Evolutionary conservation across 108 stramenopile species (phyloP), one percentile per base, ranked within the genome.

Genomic region (Cyclotella distinguenda): DNA sequence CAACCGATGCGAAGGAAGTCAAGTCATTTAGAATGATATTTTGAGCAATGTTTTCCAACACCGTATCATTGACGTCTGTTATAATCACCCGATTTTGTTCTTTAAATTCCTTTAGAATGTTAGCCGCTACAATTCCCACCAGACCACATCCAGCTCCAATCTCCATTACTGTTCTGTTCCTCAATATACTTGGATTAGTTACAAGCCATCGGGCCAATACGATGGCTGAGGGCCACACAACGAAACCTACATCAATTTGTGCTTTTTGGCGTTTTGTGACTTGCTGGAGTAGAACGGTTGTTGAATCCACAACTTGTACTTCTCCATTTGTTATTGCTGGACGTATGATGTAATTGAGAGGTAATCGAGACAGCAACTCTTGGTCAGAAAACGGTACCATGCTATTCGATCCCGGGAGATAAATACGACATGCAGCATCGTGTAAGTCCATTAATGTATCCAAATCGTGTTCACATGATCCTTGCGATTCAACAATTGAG

Each of bases 201-300:
- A 82, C 48, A 4, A 93, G 39, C 85, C 87, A 93, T n/a, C 80
- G 74, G 16, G 88, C 68, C 18, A 93, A 59, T 2, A 76, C 84
- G 3, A 93, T 86, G 10, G 91, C 88, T 12, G 88, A 89, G 21
- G 91, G 91, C 91, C 91, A 93, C 85, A 90, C 79, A 18, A 93
- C 85, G 72, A 88, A 93, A 21, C 91, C 91, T 18, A 93, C 91
- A 72, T 93, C 91, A 31, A 76, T 78, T 53, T 93, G 91, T 10
- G 85, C 85, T 12, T 65, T 70, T 60, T 93, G 91, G 39, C 87
- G 72, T 22, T 53, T 64, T 26, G 83, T 79, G 8, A 93, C 88
- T 56, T 93, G 88, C 63, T 82, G 66, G 26, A 93, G 82, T 10
- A 86, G 53, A 22, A 93, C 66, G 28, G 79, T 71, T 22, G 75